Conservation (phyloP, 2,329 filamentous ascomycete genomes). For the Penicillium hordei region DNA sequence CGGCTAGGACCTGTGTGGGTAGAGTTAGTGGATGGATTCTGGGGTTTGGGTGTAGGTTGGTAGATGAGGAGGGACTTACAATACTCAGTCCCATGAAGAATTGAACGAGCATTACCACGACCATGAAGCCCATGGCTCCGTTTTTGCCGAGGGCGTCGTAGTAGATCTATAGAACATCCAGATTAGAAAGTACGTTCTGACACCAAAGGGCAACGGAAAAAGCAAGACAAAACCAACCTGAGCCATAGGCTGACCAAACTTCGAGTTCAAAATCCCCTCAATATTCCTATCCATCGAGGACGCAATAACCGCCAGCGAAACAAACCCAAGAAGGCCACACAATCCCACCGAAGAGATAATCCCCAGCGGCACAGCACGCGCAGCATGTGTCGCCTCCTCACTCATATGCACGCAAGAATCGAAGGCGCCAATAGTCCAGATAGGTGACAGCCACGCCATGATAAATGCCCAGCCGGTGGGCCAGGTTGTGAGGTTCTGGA, state of each 20-base stretch:
- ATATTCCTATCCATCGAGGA: conserved; percentile 58
- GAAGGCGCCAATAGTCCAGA: conserved; percentile 59
- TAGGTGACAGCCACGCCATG: conserved; percentile 60
- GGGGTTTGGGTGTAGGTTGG: too few relatives aligned
- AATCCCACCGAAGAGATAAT: conserved; percentile 28
- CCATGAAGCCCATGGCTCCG: conserved; percentile 60
- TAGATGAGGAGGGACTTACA: conserved; percentile 18
- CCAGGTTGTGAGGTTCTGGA: conserved; percentile 61
- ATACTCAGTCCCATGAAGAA: conserved; percentile 63
- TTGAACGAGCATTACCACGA: conserved; percentile 60
- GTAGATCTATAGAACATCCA: conserved; percentile 50
- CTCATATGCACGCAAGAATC: conserved; percentile 61
- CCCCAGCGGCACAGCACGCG: conserved; percentile 51
- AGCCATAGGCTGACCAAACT: conserved; percentile 61
- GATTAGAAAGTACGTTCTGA: not conserved
- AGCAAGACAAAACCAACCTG: conserved; percentile 30
- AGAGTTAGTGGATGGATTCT: conserved; percentile 7
- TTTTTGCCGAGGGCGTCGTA: conserved; percentile 61
- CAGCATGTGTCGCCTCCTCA: conserved; percentile 62
- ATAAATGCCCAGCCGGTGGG: conserved; percentile 60
- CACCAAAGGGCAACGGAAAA: not conserved
- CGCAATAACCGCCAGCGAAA: conserved; percentile 59
- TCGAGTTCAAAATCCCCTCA: conserved; percentile 47
- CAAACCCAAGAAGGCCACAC: conserved; percentile 54
- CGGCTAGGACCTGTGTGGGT: conserved; percentile 48